phyloP scores from a whole-genome alignment of 2,329 filamentous ascomycete genomes.

The Penicillium sp. region DNA sequence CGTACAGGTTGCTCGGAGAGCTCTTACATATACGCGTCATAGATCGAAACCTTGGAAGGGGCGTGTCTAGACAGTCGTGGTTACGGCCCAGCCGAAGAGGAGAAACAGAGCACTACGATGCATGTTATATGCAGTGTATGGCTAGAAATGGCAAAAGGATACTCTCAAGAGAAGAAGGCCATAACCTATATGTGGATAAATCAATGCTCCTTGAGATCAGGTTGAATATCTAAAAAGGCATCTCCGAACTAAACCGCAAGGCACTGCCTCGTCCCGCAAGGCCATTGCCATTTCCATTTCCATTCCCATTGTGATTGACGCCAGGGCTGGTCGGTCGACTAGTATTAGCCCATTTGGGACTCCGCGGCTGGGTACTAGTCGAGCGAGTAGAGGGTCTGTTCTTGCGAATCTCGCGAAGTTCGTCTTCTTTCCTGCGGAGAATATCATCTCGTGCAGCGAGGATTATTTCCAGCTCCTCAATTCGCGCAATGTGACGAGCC shows the following conservation, averaged over 20 bases:
- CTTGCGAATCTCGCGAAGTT: slow-evolving; percentile 42
- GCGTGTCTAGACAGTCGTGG: background rate
- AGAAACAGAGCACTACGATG: background rate
- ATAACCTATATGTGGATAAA: background rate
- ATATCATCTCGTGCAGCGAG: slow-evolving; percentile 37
- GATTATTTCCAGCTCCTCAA: slow-evolving; percentile 37
- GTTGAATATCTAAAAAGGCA: slow-evolving; percentile 22
- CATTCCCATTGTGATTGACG: slow-evolving; percentile 29
- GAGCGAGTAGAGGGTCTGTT: slow-evolving; percentile 42
- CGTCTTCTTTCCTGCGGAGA: slow-evolving; percentile 42
- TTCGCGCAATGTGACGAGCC: slow-evolving; percentile 32
- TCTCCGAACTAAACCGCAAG: slow-evolving; percentile 38
- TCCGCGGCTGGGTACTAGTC: slow-evolving; percentile 41
- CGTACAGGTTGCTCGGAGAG: background rate
- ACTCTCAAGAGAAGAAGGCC: background rate
- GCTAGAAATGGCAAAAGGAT: background rate
- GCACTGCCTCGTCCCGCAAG: slow-evolving; percentile 33
- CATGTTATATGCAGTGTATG: background rate
- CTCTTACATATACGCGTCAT: background rate
- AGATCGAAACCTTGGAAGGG: background rate
- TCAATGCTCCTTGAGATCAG: background rate
- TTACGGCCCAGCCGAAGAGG: background rate
- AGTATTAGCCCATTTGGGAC: slow-evolving; percentile 34
- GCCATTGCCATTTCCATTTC: slow-evolving; percentile 26
- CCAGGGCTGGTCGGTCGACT: slow-evolving; percentile 42